Evolutionary conservation across 2,329 filamentous ascomycete genomes (phyloP), one percentile per base, ranked within the genome.

Genomic region (Purpureocillium lavendulum): DNA sequence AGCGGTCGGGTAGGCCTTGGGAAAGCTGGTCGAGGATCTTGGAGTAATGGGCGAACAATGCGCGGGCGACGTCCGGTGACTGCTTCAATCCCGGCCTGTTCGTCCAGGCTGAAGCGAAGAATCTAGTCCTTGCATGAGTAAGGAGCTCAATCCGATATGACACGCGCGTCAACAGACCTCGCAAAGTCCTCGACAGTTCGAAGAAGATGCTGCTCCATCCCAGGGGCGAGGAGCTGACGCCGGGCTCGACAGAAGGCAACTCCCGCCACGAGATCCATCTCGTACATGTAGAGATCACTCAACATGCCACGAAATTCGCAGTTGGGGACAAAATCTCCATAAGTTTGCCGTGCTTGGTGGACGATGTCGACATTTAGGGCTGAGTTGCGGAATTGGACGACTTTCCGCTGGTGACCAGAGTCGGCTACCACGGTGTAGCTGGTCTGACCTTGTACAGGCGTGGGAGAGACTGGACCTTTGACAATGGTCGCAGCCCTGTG

Each of bases 301-400:
- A 47, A 26, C 39, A 36, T 30, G 35, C 40, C 40, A n/a, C 40
- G 33, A 17, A 12, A 32, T 30, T 33, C 26, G 30, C 43, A 41
- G 6, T 28, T 14, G 17, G 49, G 46, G 12, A 47, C 44, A 30
- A 47, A 43, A 7, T 41, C 38, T 9, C 30, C n/a, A 32, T 48
- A 46, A 7, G 30, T 13, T 40, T 43, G 33, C 31, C 28, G n/a
- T 35, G 41, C 46, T 21, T 42, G 39, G 33, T 40, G 36, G 14
- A 49, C 4, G 16, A 41, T 28, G 16, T 44, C 35, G 29, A 48
- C 36, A 18, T 41, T 33, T 12, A 51, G 24, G 24, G 33, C 16
- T 17, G 28, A 37, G 17, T 35, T n/a, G 40, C 49, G 45, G 33
- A 50, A 52, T 30, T 52, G 44, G 35, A 50, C 46, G 13, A 46